Evolutionary conservation across 2,329 filamentous ascomycete genomes (phyloP), one percentile per base, ranked within the genome.

Genomic region (Phialophora macrospora): DNA sequence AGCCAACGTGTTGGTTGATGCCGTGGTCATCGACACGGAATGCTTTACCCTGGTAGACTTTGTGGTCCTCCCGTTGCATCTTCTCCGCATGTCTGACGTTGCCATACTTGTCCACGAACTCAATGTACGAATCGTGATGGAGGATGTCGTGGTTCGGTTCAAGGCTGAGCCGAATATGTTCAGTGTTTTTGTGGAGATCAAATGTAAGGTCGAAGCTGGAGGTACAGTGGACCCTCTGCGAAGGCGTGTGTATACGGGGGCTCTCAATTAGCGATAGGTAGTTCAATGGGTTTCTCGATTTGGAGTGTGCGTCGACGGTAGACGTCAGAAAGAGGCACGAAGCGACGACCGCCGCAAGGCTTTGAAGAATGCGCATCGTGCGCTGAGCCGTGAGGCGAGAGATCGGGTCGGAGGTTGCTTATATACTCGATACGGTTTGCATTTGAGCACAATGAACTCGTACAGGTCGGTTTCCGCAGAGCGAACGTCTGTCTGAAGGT

Each of bases 91-190:
- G 80, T 58, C 79, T 81, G 44, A 96, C 79, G 56, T 84, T 82
- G 60, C 95, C 95, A 76, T 97, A 88, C 11, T 83, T 76, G 62
- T 84, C 88, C 49, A 97, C 77, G 74, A 92, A 89, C 46, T 88
- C 86, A 55, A 99, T 82, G 58, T 85, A 86, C 8, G 93, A 90
- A 72, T 90, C 88, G 17, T 92, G 85, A 62, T 89, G 86, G 54
- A 99, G 83, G 65, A 98, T 88, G 78, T 98, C 92, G 80, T 96
- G 87, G 76, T 98, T 98, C 3, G 95, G 95, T 75, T 95, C 88
- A 56, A 99, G 84, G 62, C 86, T 85, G 60, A 99, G 84, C 70
- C 92, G 91, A 73, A 98, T 83, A 71, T 87, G 85, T 69, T 93
- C 85, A 66, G 84, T 80, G 60, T 85, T 83, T 66, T 86, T 81